Conservation (phyloP, 169 alveolate species). For the Theileria parva region DNA sequence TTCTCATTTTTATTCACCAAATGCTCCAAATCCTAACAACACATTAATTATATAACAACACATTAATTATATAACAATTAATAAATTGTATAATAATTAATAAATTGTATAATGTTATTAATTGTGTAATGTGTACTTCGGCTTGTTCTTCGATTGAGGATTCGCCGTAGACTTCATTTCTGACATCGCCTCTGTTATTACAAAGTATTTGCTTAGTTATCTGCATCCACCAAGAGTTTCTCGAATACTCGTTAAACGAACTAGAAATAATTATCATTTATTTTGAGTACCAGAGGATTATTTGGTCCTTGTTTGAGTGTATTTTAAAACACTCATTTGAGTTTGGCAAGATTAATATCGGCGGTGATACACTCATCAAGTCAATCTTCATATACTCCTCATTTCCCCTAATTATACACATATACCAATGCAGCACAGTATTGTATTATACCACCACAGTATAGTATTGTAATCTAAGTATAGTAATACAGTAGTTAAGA, state of each 20-base stretch:
- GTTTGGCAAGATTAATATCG: conserved; percentile 44
- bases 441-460: too few relatives aligned
- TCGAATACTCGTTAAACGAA: conserved; percentile 44
- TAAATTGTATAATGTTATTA: not conserved
- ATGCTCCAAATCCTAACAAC: conserved; percentile 41
- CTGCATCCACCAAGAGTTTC: conserved; percentile 65
- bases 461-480: not conserved
- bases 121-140: not conserved
- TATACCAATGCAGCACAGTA: too few relatives aligned
- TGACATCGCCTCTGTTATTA: conserved; percentile 35
- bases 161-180: conserved; percentile 65
- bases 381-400: conserved; percentile 30
- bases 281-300: not conserved
- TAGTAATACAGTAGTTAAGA: too few relatives aligned
- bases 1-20: conserved; percentile 22
- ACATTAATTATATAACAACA: too few relatives aligned
- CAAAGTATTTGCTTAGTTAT: conserved; percentile 60
- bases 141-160: conserved; percentile 60
- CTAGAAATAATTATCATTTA: conserved; percentile 1
- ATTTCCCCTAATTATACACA: conserved; percentile 51
- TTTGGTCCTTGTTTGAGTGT: not conserved
- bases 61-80: not conserved
- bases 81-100: not conserved
- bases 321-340: conserved; percentile 50
- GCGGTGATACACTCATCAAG: conserved; percentile 27